Percentiles rank a stretch among this genome's conserved stretches.
phyloP scores from a whole-genome alignment of 306 rosid genomes.

The Notholithocarpus densiflorus region DNA sequence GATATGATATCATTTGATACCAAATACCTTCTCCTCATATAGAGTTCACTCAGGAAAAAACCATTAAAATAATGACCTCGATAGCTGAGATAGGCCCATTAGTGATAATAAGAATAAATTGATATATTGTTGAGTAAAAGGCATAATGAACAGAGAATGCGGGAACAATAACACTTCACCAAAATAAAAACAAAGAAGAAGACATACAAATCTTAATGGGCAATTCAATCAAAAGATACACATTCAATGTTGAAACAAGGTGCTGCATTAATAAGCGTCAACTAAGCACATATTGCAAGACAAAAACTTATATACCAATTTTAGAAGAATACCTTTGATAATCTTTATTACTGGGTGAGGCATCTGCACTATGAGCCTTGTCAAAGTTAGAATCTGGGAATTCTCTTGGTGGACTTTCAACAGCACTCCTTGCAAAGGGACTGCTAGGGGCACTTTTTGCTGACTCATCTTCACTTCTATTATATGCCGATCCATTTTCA shows the following conservation, averaged over 20 bases:
- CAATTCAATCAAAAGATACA: neutral
- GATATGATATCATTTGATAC: no score
- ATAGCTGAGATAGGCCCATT: neutral
- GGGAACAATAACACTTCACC: neutral
- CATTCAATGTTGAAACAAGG: neutral
- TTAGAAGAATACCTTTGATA: slow-evolving; percentile 57
- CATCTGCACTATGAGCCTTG: slow-evolving; percentile 51
- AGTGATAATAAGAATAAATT: neutral
- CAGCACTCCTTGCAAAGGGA: slow-evolving; percentile 63
- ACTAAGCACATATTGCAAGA: slow-evolving; percentile 8
- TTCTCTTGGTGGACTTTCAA: slow-evolving; percentile 71
- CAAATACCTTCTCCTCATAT: no score
- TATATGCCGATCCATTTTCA: slow-evolving; percentile 65
- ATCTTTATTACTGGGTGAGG: slow-evolving; percentile 66
- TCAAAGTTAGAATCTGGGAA: slow-evolving; percentile 51
- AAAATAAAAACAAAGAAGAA: neutral
- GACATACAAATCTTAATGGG: neutral
- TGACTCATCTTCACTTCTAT: slow-evolving; percentile 57
- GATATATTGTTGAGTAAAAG: neutral
- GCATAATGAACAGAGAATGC: neutral
- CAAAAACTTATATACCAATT: slow-evolving; percentile 13
- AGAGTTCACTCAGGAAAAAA: no score
- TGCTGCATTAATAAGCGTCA: neutral
- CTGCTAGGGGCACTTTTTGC: slow-evolving; percentile 72
- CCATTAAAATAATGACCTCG: neutral